Conservation (phyloP, 2,329 filamentous ascomycete genomes). For the Botrytis pseudocinerea region DNA sequence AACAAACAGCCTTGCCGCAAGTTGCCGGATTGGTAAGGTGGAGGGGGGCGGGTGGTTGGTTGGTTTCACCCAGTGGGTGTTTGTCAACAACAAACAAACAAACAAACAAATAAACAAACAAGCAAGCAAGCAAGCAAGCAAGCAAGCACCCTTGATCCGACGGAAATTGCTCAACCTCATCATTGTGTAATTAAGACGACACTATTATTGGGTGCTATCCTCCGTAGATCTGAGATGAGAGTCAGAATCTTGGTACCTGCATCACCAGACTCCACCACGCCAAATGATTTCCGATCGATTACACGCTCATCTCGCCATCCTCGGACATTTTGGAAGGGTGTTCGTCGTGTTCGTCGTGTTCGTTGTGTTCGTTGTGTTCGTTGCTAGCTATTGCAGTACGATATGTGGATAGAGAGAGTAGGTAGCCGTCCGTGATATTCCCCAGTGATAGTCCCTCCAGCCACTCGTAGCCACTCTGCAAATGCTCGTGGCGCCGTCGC, state of each 20-base stretch:
- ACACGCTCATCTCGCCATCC: neutral
- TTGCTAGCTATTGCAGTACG: no score
- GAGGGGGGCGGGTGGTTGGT: no score
- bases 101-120: no score
- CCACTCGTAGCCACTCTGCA: neutral
- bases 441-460: neutral
- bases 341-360: neutral
- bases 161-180: neutral
- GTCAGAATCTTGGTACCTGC: slow-evolving; percentile 15
- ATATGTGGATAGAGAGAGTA: no score
- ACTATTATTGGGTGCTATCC: neutral
- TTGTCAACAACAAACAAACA: neutral
- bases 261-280: slow-evolving; percentile 10
- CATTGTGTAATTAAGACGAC: neutral
- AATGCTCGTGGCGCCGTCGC: neutral
- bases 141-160: neutral
- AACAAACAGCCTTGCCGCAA: neutral
- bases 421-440: no score
- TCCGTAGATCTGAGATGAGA: neutral
- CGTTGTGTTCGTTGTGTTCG: no score
- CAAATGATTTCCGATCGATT: slow-evolving; percentile 9
- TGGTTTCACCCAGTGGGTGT: no score
- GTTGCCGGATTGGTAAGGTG: neutral
- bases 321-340: neutral
- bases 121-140: no score